These are phyloP conservation scores for Aspergillus ibericus DNA, from an alignment of 2,329 filamentous ascomycete genomes.

Conservation along the genomic window DNA sequence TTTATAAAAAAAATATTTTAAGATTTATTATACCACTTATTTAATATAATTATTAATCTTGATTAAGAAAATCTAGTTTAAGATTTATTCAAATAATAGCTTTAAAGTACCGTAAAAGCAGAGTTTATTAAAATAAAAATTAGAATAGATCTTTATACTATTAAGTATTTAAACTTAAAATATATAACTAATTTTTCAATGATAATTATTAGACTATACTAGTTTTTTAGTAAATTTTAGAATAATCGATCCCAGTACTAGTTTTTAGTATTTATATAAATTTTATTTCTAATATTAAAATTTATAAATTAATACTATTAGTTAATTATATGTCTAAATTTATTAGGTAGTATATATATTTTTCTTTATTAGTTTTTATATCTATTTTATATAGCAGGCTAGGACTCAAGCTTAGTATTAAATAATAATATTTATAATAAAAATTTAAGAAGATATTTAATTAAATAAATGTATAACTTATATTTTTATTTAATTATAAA, in stretches of 20 bases:
- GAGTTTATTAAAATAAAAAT: too few species aligned
- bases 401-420: neutral
- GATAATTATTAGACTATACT: neutral
- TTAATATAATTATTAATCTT: neutral
- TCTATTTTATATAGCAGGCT: neutral
- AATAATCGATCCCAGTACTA: neutral
- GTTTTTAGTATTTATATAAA: neutral
- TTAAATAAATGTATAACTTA: neutral
- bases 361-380: neutral
- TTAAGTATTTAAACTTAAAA: too few species aligned
- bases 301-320: neutral
- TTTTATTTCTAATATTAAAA: neutral
- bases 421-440: neutral
- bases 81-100: too few species aligned
- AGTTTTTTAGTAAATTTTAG: neutral
- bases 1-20: neutral
- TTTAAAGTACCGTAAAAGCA: too few species aligned
- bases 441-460: neutral
- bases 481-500: neutral
- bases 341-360: neutral
- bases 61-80: neutral
- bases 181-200: too few species aligned
- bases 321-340: neutral
- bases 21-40: neutral
- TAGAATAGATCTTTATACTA: too few species aligned